A percentile compares a stretch with the other conserved stretches of the same genome.
These are phyloP conservation scores for Tothia fuscella DNA, from an alignment of 2,329 filamentous ascomycete species.

Conservation along the genomic window DNA sequence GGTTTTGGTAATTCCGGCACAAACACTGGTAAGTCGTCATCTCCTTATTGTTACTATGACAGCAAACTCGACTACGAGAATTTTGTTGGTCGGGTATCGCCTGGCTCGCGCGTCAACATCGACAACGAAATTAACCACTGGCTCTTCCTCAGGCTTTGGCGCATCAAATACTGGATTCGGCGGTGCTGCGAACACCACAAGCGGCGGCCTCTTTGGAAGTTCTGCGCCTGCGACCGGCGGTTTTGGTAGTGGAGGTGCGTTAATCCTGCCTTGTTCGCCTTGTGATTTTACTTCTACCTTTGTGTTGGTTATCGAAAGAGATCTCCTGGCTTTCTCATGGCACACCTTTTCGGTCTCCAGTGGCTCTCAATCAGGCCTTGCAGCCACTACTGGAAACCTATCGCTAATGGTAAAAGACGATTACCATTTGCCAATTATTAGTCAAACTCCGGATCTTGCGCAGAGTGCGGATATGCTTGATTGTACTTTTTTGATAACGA, in stretches of 20 bases:
- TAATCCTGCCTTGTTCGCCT: background rate
- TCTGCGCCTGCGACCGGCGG: slow-evolving; percentile 19
- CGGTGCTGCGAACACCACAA: slow-evolving; percentile 14
- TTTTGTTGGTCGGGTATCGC: slow-evolving; percentile 2
- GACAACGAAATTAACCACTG: slow-evolving; percentile 25
- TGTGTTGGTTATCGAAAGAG: background rate
- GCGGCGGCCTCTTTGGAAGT: slow-evolving; percentile 22
- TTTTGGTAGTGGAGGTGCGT: slow-evolving; percentile 18
- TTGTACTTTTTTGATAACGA: too few species aligned
- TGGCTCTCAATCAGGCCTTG: background rate
- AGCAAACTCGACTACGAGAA: background rate
- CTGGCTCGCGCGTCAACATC: slow-evolving; percentile 15
- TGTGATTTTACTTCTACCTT: background rate
- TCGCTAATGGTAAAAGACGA: background rate
- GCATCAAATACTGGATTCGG: slow-evolving; percentile 22
- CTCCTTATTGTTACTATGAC: slow-evolving; percentile 15
- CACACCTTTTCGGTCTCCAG: background rate
- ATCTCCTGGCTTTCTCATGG: background rate
- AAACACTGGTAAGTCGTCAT: slow-evolving; percentile 40
- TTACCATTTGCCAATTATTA: background rate
- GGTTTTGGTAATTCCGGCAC: slow-evolving; percentile 32
- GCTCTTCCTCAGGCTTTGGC: slow-evolving; percentile 28
- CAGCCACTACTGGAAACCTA: background rate
- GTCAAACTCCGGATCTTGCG: too few species aligned
- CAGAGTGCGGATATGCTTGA: too few species aligned